Conservation (phyloP, 306 rosid genomes). For the Gillenia trifoliata region DNA sequence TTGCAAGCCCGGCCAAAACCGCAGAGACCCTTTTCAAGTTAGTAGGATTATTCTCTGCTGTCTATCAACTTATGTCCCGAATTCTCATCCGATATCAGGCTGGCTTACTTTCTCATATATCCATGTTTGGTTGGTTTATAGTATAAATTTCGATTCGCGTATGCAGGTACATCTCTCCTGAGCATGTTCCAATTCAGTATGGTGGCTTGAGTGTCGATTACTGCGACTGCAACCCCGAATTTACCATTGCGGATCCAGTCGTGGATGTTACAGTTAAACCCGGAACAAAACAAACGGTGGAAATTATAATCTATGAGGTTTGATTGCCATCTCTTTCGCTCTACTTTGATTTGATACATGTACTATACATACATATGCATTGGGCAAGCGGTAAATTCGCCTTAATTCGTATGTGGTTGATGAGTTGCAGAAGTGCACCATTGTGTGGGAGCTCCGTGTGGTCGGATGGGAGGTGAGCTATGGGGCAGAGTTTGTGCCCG, state of each 20-base stretch:
- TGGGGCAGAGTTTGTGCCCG: constrained; percentile 80
- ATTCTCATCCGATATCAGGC: background rate
- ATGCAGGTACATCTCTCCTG: constrained; percentile 74
- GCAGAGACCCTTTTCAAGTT: constrained; percentile 67
- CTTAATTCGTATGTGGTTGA: background rate
- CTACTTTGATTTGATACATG: background rate
- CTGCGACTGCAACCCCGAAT: constrained; percentile 94
- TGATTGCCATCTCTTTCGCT: constrained; percentile 8
- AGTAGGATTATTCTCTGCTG: constrained; percentile 16
- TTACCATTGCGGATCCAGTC: constrained; percentile 59
- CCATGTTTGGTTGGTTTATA: background rate
- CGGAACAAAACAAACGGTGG: constrained; percentile 83
- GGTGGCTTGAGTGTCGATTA: constrained; percentile 90
- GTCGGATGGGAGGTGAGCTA: constrained; percentile 97
- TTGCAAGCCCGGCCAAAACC: constrained; percentile 38
- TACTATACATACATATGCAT: background rate
- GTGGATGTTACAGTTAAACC: constrained; percentile 62
- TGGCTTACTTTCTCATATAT: background rate
- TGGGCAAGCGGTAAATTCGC: background rate
- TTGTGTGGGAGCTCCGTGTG: constrained; percentile 94
- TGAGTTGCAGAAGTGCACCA: constrained; percentile 68
- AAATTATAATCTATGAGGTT: constrained; percentile 91
- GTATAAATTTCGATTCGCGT: constrained; percentile 1
- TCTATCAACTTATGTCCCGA: background rate
- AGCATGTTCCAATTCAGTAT: constrained; percentile 79